Evolutionary conservation across 192 early-diverging fungal species (phyloP).

Genomic region (Coemansia asiatica): DNA sequence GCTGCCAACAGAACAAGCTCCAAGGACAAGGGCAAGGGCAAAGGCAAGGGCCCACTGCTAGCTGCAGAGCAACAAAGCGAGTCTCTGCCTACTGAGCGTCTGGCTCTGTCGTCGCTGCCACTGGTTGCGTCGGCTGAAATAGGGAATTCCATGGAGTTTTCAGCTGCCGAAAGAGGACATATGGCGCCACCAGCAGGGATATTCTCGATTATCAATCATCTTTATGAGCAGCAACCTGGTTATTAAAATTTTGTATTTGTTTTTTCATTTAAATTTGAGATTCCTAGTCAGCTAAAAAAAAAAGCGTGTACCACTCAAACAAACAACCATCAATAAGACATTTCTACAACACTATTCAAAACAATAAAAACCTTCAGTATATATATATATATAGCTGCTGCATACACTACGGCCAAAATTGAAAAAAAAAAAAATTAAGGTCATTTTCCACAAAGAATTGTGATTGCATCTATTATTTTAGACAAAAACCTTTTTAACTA

Average conservation of each 20-base stretch:
- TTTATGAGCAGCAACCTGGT: slow-evolving; percentile 38
- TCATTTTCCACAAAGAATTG: too few relatives aligned
- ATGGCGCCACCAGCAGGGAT: slow-evolving; percentile 16
- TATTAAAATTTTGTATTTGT: neutral
- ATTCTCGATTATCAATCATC: slow-evolving; percentile 48
- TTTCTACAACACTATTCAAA: too few relatives aligned
- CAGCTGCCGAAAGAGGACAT: slow-evolving; percentile 8
- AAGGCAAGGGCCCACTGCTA: slow-evolving; percentile 17
- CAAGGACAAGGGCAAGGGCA: neutral
- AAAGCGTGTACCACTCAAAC: neutral
- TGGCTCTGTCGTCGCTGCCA: slow-evolving; percentile 44
- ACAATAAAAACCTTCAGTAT: too few relatives aligned
- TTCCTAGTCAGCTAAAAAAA: neutral
- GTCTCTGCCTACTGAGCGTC: slow-evolving; percentile 12
- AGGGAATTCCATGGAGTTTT: slow-evolving; percentile 19
- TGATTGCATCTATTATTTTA: too few relatives aligned
- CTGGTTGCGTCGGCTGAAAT: slow-evolving; percentile 42
- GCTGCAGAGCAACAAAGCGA: neutral
- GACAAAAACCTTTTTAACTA: too few relatives aligned
- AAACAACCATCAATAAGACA: too few relatives aligned
- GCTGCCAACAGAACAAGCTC: neutral
- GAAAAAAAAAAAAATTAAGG: too few relatives aligned
- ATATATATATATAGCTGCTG: too few relatives aligned
- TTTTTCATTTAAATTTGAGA: too few relatives aligned
- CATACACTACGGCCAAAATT: too few relatives aligned